Evolutionary conservation across 768 basidiomycete genomes (phyloP), one percentile per base, ranked within the genome.

Genomic region (Lactifluus hygrophoroides): DNA sequence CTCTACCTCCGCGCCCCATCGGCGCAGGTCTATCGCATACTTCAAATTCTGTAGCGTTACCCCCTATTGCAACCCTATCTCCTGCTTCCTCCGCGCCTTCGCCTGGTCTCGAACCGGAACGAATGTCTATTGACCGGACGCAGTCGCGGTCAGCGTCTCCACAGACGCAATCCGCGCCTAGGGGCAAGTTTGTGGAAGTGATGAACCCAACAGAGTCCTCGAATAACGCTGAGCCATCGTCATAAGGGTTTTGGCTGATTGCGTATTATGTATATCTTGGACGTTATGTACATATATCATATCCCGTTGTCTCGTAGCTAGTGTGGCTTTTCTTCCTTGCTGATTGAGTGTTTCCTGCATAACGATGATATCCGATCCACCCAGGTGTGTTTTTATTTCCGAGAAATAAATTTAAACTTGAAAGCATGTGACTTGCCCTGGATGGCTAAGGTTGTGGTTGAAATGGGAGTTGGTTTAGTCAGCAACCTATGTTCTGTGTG

Each of bases 1-100:
- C 88, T 42, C 85, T 86, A 25, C 88, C 88, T 67, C 87, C 88
- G 45, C 78, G 84, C 25, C 87, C 87, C 11, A 77, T 87, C 50
- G 87, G 86, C 16, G 66, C 72, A 1, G 79, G 81, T 0, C 71
- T 80, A 51, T 70, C 72, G 5, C 75, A 80, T 64, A 44, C 69
- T 51, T 68, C 64, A 38, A 67, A 68, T 9, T 73, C 75, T 19
- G 80, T 86, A 44, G 76, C 83, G 1, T 75, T 88, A 1, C 87
- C 87, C 48, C 85, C 85, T 0, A 88, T 88, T 60, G 78, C 83
- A 23, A 86, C 85, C 7, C 71, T 88, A 23, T 82, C 85, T 7
- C 83, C 85, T 3, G 69, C 79, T 6, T 82, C 83, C 13, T 78
- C 78, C 4, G 77, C 77, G 16, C 77, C 80, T 16, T 82, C 82